phyloP scores from a whole-genome alignment of 208 protist genomes.

The Ichthyophonus hoferi region DNA sequence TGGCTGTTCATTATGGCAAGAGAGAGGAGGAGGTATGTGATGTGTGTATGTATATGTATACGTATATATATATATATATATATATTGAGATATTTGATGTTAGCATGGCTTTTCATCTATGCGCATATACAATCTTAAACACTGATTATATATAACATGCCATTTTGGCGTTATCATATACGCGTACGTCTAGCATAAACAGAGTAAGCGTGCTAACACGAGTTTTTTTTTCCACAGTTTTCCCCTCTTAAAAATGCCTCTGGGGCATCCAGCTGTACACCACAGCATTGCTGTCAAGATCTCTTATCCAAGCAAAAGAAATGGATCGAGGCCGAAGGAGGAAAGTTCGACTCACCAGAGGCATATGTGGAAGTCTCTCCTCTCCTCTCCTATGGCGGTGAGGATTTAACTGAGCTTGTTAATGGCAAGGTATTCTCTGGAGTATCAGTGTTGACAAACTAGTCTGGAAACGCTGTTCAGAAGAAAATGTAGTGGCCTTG shows the following conservation, averaged over 20 bases:
- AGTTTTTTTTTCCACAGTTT: constrained; percentile 26
- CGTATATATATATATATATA: neutral
- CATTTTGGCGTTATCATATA: neutral
- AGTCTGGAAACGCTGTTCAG: too few relatives aligned
- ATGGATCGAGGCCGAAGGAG: constrained; percentile 1
- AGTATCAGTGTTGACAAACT: too few relatives aligned
- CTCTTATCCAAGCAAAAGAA: neutral
- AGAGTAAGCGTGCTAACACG: neutral
- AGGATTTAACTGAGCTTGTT: constrained; percentile 61
- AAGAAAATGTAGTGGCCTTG: too few relatives aligned
- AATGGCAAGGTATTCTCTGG: constrained; percentile 6
- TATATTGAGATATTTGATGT: neutral
- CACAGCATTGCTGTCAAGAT: constrained; percentile 20
- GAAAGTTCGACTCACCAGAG: neutral
- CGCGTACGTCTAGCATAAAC: neutral
- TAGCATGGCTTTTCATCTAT: neutral
- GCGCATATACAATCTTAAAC: neutral
- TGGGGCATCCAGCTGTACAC: constrained; percentile 6
- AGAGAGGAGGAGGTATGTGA: constrained; percentile 28
- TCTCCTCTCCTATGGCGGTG: constrained; percentile 78
- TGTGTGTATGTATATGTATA: neutral
- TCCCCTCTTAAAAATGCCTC: constrained; percentile 29
- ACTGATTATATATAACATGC: neutral
- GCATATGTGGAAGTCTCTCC: constrained; percentile 75
- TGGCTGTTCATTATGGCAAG: constrained; percentile 67